Evolutionary conservation across 2,329 filamentous ascomycete species (phyloP).

Genomic region (Bipolaris sorokiniana): DNA sequence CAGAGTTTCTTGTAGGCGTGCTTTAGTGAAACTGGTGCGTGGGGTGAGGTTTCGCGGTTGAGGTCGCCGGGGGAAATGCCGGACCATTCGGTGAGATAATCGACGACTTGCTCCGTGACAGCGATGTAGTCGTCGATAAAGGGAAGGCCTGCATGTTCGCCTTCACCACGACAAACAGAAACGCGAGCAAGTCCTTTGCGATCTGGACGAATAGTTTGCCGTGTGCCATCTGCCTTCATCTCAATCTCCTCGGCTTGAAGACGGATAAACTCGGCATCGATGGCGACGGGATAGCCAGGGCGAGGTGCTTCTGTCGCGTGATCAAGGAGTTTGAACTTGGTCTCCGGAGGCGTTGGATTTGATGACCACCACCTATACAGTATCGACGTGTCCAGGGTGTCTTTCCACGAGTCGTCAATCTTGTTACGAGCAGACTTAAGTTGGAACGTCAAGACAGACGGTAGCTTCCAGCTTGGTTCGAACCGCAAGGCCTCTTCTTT

Average conservation of each 20-base stretch:
- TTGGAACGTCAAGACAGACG: conserved; percentile 87
- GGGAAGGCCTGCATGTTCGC: conserved; percentile 77
- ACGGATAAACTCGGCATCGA: conserved; percentile 96
- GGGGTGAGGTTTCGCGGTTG: conserved; percentile 75
- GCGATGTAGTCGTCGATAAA: conserved; percentile 98
- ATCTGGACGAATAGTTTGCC: conserved; percentile 88
- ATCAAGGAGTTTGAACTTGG: conserved; percentile 67
- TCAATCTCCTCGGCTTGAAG: conserved; percentile 93
- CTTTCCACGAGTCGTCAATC: conserved; percentile 86
- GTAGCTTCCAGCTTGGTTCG: conserved; percentile 89
- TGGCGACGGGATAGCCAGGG: conserved; percentile 77
- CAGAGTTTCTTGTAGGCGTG: conserved; percentile 97
- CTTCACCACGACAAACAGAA: conserved; percentile 83
- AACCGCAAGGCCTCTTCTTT: conserved; percentile 87
- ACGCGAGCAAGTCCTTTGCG: conserved; percentile 92
- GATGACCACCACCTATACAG: conserved; percentile 75
- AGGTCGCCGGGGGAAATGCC: conserved; percentile 87
- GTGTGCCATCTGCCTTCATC: conserved; percentile 91
- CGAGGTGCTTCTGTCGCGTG: conserved; percentile 68
- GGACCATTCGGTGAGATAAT: conserved; percentile 93
- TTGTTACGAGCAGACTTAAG: conserved; percentile 79
- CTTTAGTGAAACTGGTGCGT: conserved; percentile 86
- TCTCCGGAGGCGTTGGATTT: conserved; percentile 50
- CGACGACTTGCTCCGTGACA: conserved; percentile 87
- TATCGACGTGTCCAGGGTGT: conserved; percentile 79